These are phyloP conservation scores for Aspergillus wentii DNA, from an alignment of 495 filamentous ascomycete species.

Conservation along the genomic window DNA sequence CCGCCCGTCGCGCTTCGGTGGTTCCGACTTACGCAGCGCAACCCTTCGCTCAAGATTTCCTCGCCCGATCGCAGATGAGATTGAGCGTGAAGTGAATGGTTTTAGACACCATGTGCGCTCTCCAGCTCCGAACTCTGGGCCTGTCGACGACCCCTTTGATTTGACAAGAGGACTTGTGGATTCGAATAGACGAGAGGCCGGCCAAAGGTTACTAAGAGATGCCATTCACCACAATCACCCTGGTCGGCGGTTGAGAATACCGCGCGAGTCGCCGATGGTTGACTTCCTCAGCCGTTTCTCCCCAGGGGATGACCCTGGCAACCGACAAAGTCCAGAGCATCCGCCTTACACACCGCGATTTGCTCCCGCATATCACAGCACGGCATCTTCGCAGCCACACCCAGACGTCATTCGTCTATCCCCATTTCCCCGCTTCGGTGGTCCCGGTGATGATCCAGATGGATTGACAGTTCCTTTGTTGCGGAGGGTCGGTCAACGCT, in stretches of 20 bases:
- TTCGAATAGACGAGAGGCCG: conserved; percentile 30
- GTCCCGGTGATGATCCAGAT: conserved; percentile 10
- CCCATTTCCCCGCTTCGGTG: conserved; percentile 20
- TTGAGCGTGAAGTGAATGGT: conserved; percentile 32
- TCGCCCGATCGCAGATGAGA: conserved; percentile 39
- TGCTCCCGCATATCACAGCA: conserved; percentile 32
- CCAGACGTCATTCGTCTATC: conserved; percentile 20
- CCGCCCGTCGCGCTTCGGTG: conserved; percentile 25
- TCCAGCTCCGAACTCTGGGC: conserved; percentile 22
- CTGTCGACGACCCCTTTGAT: conserved; percentile 28
- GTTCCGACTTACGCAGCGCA: conserved; percentile 25
- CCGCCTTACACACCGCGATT: conserved; percentile 40
- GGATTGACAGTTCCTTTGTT: conserved; percentile 14
- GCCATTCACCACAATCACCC: conserved; percentile 26
- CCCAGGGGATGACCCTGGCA: conserved; percentile 11
- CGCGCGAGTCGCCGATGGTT: conserved; percentile 19
- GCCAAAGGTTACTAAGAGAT: conserved; percentile 23
- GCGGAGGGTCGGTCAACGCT: conserved; percentile 22
- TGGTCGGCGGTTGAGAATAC: conserved; percentile 26
- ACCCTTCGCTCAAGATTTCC: conserved; percentile 27
- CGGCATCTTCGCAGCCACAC: conserved; percentile 17
- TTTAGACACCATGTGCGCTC: conserved; percentile 23
- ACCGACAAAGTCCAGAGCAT: conserved; percentile 13
- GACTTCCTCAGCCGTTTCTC: conserved; percentile 21
- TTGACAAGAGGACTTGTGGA: conserved; percentile 20